Evolutionary conservation across 306 rosid species (phyloP).

Genomic region (Pueraria montana): DNA sequence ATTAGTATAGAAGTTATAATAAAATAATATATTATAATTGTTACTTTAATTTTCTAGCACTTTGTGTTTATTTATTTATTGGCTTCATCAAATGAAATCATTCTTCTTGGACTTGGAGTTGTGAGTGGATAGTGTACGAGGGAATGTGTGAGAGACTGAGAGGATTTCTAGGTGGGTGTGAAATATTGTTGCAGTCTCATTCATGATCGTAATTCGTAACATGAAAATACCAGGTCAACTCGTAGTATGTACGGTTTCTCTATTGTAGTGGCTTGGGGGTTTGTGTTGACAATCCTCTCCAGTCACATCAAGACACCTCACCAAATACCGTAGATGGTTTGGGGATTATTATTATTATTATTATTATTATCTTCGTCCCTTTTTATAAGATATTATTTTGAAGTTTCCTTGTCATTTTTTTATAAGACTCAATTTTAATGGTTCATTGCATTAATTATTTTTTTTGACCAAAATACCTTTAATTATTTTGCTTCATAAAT

Average conservation of each 20-base stretch:
- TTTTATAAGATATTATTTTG: too few relatives aligned
- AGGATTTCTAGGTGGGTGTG: not conserved
- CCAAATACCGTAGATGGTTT: not conserved
- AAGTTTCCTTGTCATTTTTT: too few relatives aligned
- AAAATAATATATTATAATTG: too few relatives aligned
- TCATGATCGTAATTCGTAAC: too few relatives aligned
- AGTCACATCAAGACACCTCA: not conserved
- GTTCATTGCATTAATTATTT: too few relatives aligned
- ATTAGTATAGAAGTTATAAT: too few relatives aligned
- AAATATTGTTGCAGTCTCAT: not conserved
- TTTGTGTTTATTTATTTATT: not conserved
- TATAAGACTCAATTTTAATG: too few relatives aligned
- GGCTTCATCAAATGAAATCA: not conserved
- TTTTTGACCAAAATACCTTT: too few relatives aligned
- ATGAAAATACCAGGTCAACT: not conserved
- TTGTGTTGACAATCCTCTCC: constrained; percentile 11
- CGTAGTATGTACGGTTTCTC: not conserved
- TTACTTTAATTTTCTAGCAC: too few relatives aligned
- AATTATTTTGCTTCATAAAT: too few relatives aligned
- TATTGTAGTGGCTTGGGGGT: not conserved
- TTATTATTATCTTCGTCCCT: too few relatives aligned
- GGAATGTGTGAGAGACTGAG: not conserved
- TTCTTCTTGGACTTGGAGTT: not conserved
- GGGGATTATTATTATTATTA: too few relatives aligned
- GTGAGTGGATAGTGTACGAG: not conserved